Evolutionary conservation across 2,329 filamentous ascomycete species (phyloP), one percentile per base, ranked within the genome.

Genomic region (Alternaria infectoria): DNA sequence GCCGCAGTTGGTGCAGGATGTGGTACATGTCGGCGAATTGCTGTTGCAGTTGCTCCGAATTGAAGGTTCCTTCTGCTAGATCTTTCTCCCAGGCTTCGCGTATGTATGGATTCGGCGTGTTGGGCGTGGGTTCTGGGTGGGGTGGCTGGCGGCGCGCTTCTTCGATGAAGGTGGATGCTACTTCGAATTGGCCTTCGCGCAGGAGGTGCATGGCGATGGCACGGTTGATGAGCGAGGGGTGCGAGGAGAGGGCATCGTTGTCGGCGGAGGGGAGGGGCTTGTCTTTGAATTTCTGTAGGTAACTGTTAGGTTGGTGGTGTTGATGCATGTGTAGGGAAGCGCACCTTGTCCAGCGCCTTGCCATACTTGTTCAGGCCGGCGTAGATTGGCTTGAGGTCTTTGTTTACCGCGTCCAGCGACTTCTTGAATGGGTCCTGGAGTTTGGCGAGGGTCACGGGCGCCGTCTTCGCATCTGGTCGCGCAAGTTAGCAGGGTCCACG

Each of bases 181-280:
- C 94, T 21, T 86, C 86, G 79, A 99, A 99, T 76, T 97, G 92
- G 52, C 96, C 96, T 81, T 98, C 95, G 44, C 96, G 92, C 43
- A 99, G 86, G 21, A 99, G 87, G 77, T 99, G 96, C 93, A 98
- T 97, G 10, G 92, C 92, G 71, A 99, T 96, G 7, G 96, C 95
- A 60, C 94, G 89, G 81, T 97, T 96, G 76, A 98, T 93, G 12
- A 97, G 85, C 15, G 86, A 84, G 5, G 91, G 87, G 69, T 96
- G 89, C 19, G 90, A 87, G 2, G 88, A 89, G 79, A 97, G 89
- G 32, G 90, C 91, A 80, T 97, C 93, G 73, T 93, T 90, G 61
- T 94, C 91, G 74, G 89, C 91, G 13, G 90, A 91, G 0, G 95
- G 88, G 13, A 91, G 84, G 13, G 89, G 88, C 65, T 87, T 87